Conservation (phyloP, 2,329 filamentous ascomycete species). For the Neocucurbitaria cava region DNA sequence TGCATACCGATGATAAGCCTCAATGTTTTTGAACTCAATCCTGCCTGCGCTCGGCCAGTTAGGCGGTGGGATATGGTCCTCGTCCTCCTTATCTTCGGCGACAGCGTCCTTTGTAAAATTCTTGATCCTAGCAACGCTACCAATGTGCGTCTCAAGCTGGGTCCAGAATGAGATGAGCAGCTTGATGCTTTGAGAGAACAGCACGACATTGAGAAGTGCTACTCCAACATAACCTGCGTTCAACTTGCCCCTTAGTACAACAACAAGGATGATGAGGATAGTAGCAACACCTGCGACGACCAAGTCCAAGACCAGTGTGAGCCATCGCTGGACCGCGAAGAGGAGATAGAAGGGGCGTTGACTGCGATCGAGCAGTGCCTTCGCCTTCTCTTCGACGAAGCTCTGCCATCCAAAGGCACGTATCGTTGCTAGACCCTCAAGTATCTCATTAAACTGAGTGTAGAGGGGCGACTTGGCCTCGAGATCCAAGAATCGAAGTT, state of each 20-base stretch:
- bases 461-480: constrained; percentile 60
- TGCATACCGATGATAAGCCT: constrained; percentile 53
- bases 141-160: constrained; percentile 64
- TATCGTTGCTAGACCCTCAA: constrained; percentile 58
- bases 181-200: constrained; percentile 61
- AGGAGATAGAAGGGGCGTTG: constrained; percentile 57
- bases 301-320: constrained; percentile 51
- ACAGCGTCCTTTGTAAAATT: constrained; percentile 57
- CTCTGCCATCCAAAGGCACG: constrained; percentile 60
- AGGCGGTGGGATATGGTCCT: constrained; percentile 49
- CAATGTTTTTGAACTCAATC: constrained; percentile 54
- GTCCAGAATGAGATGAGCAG: constrained; percentile 63
- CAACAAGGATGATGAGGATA: constrained; percentile 45
- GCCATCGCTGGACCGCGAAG: constrained; percentile 56
- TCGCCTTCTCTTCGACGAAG: constrained; percentile 48
- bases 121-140: constrained; percentile 63
- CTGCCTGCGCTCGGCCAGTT: constrained; percentile 54
- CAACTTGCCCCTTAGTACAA: constrained; percentile 47
- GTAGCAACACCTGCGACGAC: constrained; percentile 51
- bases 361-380: constrained; percentile 48
- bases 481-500: constrained; percentile 61
- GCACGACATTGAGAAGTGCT: constrained; percentile 61
- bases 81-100: constrained; percentile 61
- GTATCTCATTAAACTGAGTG: constrained; percentile 60
- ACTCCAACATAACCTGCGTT: constrained; percentile 60